Evolutionary conservation across 176 grass and related monocot species (phyloP), one percentile per base, ranked within the genome.

Genomic region (Urochloa ruziziensis): DNA sequence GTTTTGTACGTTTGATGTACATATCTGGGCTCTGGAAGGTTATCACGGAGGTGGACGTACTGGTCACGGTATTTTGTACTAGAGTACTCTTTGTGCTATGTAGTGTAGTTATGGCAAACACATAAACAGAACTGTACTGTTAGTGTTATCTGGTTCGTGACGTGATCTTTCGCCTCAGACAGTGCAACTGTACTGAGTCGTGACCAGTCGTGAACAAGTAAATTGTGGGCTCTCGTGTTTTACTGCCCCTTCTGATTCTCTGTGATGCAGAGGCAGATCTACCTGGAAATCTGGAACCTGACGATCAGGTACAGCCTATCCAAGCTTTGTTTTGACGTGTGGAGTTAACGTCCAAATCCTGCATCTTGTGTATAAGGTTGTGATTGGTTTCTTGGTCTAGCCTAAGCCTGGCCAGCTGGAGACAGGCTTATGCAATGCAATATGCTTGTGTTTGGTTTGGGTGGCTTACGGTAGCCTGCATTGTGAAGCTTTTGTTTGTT

Each of bases 1-100:
- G 18, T 52, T 49, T 49, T 49, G 47, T 49, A 52, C 17, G 71
- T 79, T 80, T 46, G 40, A 27, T 87, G 80, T 90, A 79, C 37
- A 86, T 90, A 67, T 80, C 32, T 73, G 51, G 51, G 70, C 61
- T 39, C 18, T 6, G 23, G 14, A 65, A 43, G 18, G 30, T 44
- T 85, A 23, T 67, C 56, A 61, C 23, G 7, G 57, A 21, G 76
- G 37, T 4, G 49, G 13, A 1, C 0, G 4, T 80, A 39, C 7
- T n/a, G 10, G 11, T 72, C 37, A 1, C 73, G 40, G 62, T 43
- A 47, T 35, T 24, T 21, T 35, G 48, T 23, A 56, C 11, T 25
- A 39, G n/a, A n/a, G n/a, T n/a, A n/a, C n/a, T n/a, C n/a, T n/a
- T n/a, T n/a, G n/a, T n/a, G n/a, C 65, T 68, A 6, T n/a, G 65